Evolutionary conservation across 305 asterid species (phyloP), one percentile per base, ranked within the genome.

Genomic region (Striga hermonthica): DNA sequence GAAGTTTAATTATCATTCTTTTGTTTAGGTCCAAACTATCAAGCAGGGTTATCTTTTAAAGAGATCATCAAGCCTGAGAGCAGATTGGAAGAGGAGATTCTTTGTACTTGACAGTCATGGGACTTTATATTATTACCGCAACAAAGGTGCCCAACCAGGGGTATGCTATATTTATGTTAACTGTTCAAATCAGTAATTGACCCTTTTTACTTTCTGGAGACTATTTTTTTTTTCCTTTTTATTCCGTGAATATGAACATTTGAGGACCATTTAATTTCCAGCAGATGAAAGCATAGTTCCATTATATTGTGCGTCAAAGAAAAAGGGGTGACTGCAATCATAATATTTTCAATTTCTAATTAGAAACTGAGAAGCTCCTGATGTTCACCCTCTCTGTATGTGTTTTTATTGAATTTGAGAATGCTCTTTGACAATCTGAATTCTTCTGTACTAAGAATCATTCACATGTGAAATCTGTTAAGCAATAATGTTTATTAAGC

Each of bases 31-130:
- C 75, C 88, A 81, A 78, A 80, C 95, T 57, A 84, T 91, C 79
- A 91, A 87, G 82, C 97, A 91, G 76, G 98, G 98, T 57, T 91
- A 91, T 79, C 96, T 91, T 72, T 82, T 85, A 68, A 91, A 91
- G 81, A 86, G 87, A 81, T 91, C 97, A 57, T 85, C 96, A 53
- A 87, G 95, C 81, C 86, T 87, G 83, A 85, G 95, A 79, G 95
- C 97, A 63, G 95, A 89, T 76, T 91, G 98, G 98, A 91, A 87
- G 80, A 89, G 98, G 76, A 83, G 97, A 80, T 91, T 89, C 82
- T 91, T 91, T 79, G 81, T 91, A 61, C 91, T 91, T 35, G 97
- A 89, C 85, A 89, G 88, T 79, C 87, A 78, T 76, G 95, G 98
- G 71, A 87, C 82, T 64, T 79, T 91, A 65, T 91, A 89, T 76